A percentile compares a stretch with the other conserved stretches of the same genome.
Evolutionary conservation across 1,139 yeast genomes (phyloP).

Genomic region (Zygosaccharomyces pseudobailii): DNA sequence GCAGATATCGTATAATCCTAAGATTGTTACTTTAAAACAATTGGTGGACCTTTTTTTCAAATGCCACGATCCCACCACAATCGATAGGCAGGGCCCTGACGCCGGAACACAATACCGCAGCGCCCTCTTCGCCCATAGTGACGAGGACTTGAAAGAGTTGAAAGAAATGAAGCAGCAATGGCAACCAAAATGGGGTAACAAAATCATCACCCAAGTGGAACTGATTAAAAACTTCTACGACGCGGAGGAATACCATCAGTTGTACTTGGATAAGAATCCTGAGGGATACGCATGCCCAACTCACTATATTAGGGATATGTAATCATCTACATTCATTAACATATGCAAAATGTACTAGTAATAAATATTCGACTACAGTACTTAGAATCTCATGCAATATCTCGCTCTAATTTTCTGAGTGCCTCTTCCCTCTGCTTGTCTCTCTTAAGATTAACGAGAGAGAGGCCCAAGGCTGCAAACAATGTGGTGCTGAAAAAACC

Average conservation of each 20-base stretch:
- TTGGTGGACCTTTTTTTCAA: conserved; percentile 80
- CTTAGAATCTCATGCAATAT: not conserved
- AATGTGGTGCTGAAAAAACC: conserved; percentile 23
- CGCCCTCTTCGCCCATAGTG: conserved; percentile 59
- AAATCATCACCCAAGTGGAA: conserved; percentile 62
- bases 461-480: conserved; percentile 23
- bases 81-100: conserved; percentile 73
- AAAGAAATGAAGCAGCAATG: conserved; percentile 39
- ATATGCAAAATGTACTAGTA: conserved; percentile 3
- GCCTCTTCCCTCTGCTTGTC: conserved; percentile 17
- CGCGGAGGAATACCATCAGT: conserved; percentile 92
- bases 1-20: conserved; percentile 79
- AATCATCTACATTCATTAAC: conserved; percentile 17
- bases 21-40: conserved; percentile 50
- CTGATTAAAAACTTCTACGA: conserved; percentile 72
- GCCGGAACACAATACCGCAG: conserved; percentile 81
- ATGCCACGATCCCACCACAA: conserved; percentile 77
- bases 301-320: conserved; percentile 57
- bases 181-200: conserved; percentile 54
- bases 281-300: conserved; percentile 86
- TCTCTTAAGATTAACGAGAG: conserved; percentile 19
- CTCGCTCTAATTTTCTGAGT: conserved; percentile 9
- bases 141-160: conserved; percentile 45
- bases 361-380: not conserved
- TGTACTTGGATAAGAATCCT: conserved; percentile 73